Evolutionary conservation across 2,329 filamentous ascomycete species (phyloP).

Genomic region (Furcasterigmium sp.): DNA sequence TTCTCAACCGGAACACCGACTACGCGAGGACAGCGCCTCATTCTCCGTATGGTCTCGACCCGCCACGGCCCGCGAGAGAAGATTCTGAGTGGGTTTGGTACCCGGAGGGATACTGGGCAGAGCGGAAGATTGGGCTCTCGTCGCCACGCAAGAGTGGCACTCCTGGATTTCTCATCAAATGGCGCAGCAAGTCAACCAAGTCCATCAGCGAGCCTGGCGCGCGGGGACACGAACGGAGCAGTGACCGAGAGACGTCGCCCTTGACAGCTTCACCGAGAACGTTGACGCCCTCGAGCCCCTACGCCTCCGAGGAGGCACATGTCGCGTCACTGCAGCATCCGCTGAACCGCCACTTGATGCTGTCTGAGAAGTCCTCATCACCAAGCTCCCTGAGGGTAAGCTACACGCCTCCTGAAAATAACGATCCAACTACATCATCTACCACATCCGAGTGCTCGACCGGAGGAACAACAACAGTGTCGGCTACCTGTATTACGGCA

Average conservation of each 20-base stretch:
- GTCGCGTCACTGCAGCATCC: constrained; percentile 40
- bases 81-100: constrained; percentile 61
- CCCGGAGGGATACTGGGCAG: constrained; percentile 58
- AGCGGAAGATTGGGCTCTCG: constrained; percentile 33
- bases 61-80: constrained; percentile 47
- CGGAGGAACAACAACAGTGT: too few species aligned
- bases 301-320: constrained; percentile 40
- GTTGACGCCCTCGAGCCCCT: constrained; percentile 31
- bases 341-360: background rate
- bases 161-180: constrained; percentile 31
- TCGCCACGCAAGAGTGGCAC: constrained; percentile 23
- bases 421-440: too few species aligned
- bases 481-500: too few species aligned
- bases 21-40: background rate
- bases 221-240: constrained; percentile 1
- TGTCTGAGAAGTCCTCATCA: too few species aligned
- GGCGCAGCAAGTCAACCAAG: constrained; percentile 31
- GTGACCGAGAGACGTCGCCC: background rate
- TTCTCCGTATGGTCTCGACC: constrained; percentile 32
- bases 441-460: too few species aligned
- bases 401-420: too few species aligned
- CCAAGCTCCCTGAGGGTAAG: too few species aligned
- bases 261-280: constrained; percentile 9
- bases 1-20: background rate
- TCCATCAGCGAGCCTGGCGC: constrained; percentile 26